Conservation (phyloP, 805 yeast species). For the Kodamaea neixiangensis region DNA sequence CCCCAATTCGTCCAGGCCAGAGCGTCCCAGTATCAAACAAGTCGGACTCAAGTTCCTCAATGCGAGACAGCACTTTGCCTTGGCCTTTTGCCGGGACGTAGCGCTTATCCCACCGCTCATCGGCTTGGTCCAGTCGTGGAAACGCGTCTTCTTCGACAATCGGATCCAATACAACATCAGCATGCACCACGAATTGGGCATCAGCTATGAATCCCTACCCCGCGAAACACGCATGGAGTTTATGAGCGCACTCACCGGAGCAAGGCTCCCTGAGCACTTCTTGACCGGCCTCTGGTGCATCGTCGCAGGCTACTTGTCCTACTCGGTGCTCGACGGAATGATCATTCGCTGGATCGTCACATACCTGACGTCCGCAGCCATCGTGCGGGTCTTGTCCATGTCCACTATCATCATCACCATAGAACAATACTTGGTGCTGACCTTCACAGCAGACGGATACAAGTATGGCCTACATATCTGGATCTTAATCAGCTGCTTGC, state of each 20-base stretch:
- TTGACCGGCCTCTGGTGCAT: constrained; percentile 91
- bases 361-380: constrained; percentile 85
- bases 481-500: constrained; percentile 84
- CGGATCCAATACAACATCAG: constrained; percentile 9
- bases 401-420: constrained; percentile 69
- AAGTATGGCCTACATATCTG: constrained; percentile 83
- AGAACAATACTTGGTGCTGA: constrained; percentile 65
- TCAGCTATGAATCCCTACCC: constrained; percentile 1
- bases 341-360: constrained; percentile 94
- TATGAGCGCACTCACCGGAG: constrained; percentile 45
- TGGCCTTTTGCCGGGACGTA: constrained; percentile 77
- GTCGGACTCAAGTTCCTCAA: constrained; percentile 71
- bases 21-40: constrained; percentile 42
- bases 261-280: constrained; percentile 74
- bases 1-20: constrained; percentile 11
- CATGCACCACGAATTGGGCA: constrained; percentile 9
- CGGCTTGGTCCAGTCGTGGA: constrained; percentile 52
- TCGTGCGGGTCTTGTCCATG: constrained; percentile 81
- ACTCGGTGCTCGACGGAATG: constrained; percentile 81
- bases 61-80: constrained; percentile 72
- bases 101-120: constrained; percentile 68
- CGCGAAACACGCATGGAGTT: constrained; percentile 4
- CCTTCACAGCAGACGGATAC: constrained; percentile 66
- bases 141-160: constrained; percentile 26
- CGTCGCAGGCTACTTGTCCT: constrained; percentile 83